phyloP scores from a whole-genome alignment of 768 basidiomycete species.

The Arthromyces matolae region DNA sequence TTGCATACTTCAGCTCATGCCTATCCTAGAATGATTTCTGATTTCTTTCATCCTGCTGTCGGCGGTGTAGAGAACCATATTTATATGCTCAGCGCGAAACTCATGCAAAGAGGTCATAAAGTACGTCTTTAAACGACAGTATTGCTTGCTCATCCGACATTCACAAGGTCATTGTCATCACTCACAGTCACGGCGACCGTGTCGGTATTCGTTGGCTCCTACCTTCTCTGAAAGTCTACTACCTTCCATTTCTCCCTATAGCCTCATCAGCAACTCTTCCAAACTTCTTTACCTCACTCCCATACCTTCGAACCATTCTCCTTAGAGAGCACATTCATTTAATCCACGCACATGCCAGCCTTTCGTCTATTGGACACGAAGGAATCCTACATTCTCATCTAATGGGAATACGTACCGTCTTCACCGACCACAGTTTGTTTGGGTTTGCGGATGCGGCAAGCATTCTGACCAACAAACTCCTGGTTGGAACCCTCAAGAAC shows the following conservation, averaged over 20 bases:
- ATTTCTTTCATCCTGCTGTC: slow-evolving; percentile 93
- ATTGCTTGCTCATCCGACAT: too few species aligned
- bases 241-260: slow-evolving; percentile 86
- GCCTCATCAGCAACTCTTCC: slow-evolving; percentile 92
- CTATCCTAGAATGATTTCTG: slow-evolving; percentile 78
- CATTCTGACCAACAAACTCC: slow-evolving; percentile 94
- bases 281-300: slow-evolving; percentile 88
- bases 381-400: slow-evolving; percentile 86
- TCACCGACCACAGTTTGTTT: slow-evolving; percentile 96
- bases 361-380: slow-evolving; percentile 90
- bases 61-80: slow-evolving; percentile 98
- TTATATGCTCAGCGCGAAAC: slow-evolving; percentile 83
- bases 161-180: slow-evolving; percentile 84
- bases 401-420: slow-evolving; percentile 85
- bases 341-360: slow-evolving; percentile 88
- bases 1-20: background rate
- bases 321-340: slow-evolving; percentile 82
- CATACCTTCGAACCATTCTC: slow-evolving; percentile 87
- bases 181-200: slow-evolving; percentile 85
- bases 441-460: slow-evolving; percentile 97
- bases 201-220: slow-evolving; percentile 88
- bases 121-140: too few species aligned
- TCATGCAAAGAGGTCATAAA: slow-evolving; percentile 83
- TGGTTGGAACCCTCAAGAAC: slow-evolving; percentile 81
- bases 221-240: slow-evolving; percentile 87